Base-by-base conservation (phyloP, 106 monocot genomes). In the Apostasia ramifera region DNA sequence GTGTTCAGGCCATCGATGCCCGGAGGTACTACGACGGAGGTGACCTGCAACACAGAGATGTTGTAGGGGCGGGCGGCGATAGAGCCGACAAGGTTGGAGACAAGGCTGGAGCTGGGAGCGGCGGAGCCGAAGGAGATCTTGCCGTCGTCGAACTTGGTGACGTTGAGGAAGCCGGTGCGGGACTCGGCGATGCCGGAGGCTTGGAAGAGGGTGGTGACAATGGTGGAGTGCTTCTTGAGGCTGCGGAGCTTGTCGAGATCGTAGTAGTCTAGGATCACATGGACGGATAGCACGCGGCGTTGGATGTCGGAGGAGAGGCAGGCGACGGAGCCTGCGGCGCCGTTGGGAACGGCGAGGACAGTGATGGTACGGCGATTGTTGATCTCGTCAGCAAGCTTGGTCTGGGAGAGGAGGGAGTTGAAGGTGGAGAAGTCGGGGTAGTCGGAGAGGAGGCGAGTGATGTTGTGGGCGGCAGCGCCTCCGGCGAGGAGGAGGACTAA, bases 221-320 rank as follows among this genome's bases (percentile, higher is more conserved):
- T 40, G 66, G 67, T 63, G 56, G 73, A 55, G 14, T 37, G 45
- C 7, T 67, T 52, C n/a, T 67, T 49, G 42, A 85, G 62, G 64
- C 15, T 42, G 2, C 59, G 42, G 61, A 86, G 65, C 82, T 86
- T 86, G 2, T 47, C 59, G 51, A 3, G 15, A 68, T 86, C 86
- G 67, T 62, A 77, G 79, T 86, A 86, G 74, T 86, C 86, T 62
- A 86, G 86, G 62, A 80, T 55, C 71, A 82, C 82, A 58, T 86
- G 86, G 57, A 86, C 52, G 42, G 78, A 47, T 51, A 82, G 70
- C 49, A 86, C 8, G 41, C 57, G 67, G 57, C 63, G 53, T 13
- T 71, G 43, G 41, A 49, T 53, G 38, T 79, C 74, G 26, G 44
- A 3, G 10, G 78, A 63, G 2, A 67, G 59, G 62, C 77, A 61